Evolutionary conservation across 805 yeast genomes (phyloP), one percentile per base, ranked within the genome.

Genomic region (Metschnikowia colocasiae): DNA sequence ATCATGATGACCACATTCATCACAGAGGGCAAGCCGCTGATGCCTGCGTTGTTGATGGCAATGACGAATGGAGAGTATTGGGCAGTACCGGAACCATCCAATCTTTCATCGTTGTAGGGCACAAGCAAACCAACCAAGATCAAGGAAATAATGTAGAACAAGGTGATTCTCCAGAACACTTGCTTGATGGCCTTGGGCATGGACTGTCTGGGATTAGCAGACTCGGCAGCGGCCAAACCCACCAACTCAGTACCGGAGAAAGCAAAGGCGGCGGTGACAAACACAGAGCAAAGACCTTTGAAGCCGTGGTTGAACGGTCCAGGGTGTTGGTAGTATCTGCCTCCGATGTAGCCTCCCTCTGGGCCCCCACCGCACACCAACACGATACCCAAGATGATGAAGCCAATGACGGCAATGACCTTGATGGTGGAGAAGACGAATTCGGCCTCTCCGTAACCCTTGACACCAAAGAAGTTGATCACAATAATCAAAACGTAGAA

Each of bases 391-490:
- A 80, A 65, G 45, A 82, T 73, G 59, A 78, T 75, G 59, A 79
- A 81, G 5, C 84, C 85, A n/a, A 69, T 51, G 47, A 82, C 73
- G 63, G 84, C 81, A 34, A 82, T 63, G 22, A 85, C 78, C 62
- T 86, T 87, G 57, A 85, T 73, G 49, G 78, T 52, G 46, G 87
- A 83, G 59, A 85, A 82, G 60, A 79, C 74, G 49, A 86, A 76
- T 59, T 81, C 86, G 23, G 81, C 80, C 59, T 79, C 84, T 36
- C 83, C 85, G 25, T 49, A 55, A 52, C 59, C 50, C 13, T 45
- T 43, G 9, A 55, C 59, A 20, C 59, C 59, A 31, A 54, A 36
- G 50, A 55, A 48, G 22, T 54, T 55, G 31, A 53, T 54, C 31
- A 40, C 6, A 13, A 77, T 62, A 33, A 81, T 73, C 36, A 75